These are phyloP conservation scores for Candida morakotiae DNA, from an alignment of 805 yeast genomes.

Conservation along the genomic window DNA sequence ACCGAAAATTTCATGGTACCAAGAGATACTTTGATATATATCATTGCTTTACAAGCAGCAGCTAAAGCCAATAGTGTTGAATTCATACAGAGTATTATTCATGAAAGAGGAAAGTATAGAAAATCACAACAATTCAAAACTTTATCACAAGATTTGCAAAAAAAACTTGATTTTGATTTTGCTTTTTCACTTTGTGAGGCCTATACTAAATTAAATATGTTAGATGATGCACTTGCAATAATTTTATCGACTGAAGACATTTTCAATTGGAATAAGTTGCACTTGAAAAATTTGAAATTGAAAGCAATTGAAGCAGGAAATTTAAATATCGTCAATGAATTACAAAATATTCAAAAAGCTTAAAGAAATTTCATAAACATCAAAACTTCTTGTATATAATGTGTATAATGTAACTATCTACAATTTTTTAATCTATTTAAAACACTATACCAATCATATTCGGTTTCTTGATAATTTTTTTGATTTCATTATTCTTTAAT, in stretches of 20 bases:
- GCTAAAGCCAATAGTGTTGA: slow-evolving; percentile 47
- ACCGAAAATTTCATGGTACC: slow-evolving; percentile 13
- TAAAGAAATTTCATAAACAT: background rate
- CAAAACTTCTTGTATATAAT: background rate
- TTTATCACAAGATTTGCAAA: slow-evolving; percentile 32
- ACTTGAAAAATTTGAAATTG: slow-evolving; percentile 24
- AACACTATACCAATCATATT: slow-evolving; percentile 43
- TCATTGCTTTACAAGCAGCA: slow-evolving; percentile 64
- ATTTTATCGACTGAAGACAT: slow-evolving; percentile 62
- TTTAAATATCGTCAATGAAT: slow-evolving; percentile 17
- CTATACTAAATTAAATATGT: slow-evolving; percentile 49
- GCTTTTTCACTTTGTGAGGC: slow-evolving; percentile 67
- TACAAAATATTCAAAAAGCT: background rate
- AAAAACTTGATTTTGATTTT: slow-evolving; percentile 56
- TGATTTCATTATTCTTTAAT: slow-evolving; percentile 36
- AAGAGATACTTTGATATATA: slow-evolving; percentile 47
- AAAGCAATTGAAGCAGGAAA: slow-evolving; percentile 32
- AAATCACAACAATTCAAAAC: slow-evolving; percentile 47
- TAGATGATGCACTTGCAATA: slow-evolving; percentile 68
- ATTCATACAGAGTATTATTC: slow-evolving; percentile 69
- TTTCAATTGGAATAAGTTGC: slow-evolving; percentile 62
- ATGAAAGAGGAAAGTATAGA: slow-evolving; percentile 73
- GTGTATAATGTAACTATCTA: background rate
- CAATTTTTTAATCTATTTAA: slow-evolving; percentile 2
- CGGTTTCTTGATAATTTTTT: slow-evolving; percentile 53